Percentiles rank a stretch among this genome's conserved stretches.
Evolutionary conservation across 2,329 filamentous ascomycete species (phyloP).

Genomic region (Blastomyces parvus): DNA sequence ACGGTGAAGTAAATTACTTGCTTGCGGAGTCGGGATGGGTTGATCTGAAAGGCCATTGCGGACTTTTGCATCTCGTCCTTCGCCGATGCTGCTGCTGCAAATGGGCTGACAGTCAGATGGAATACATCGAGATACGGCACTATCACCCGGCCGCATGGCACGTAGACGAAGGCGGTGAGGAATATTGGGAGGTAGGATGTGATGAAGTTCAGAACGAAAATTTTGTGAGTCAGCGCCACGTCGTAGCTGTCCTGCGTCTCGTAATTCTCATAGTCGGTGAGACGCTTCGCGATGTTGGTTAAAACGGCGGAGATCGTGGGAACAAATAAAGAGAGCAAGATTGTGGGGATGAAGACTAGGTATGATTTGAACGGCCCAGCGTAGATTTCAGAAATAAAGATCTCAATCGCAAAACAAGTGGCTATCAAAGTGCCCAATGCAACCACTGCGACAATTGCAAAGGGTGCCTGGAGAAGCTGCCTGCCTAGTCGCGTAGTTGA

Average conservation of each 20-base stretch:
- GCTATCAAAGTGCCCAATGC: slow-evolving; percentile 75
- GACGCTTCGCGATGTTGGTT: slow-evolving; percentile 61
- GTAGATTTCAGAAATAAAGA: slow-evolving; percentile 93
- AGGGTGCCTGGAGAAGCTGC: slow-evolving; percentile 74
- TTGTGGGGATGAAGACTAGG: slow-evolving; percentile 75
- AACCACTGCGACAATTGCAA: slow-evolving; percentile 62
- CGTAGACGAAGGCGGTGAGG: slow-evolving; percentile 86
- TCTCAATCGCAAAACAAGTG: slow-evolving; percentile 81
- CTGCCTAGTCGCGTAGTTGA: slow-evolving; percentile 63
- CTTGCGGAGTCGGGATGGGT: slow-evolving; percentile 77
- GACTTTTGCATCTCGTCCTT: slow-evolving; percentile 23
- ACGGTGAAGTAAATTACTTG: slow-evolving; percentile 66
- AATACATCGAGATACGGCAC: slow-evolving; percentile 82
- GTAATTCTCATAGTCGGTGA: slow-evolving; percentile 87
- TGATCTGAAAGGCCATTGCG: slow-evolving; percentile 60
- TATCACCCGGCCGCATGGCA: slow-evolving; percentile 76
- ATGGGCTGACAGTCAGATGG: slow-evolving; percentile 60
- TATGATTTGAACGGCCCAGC: slow-evolving; percentile 77
- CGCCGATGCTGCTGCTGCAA: slow-evolving; percentile 35
- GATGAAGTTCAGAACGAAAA: slow-evolving; percentile 94
- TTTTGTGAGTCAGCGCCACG: slow-evolving; percentile 77
- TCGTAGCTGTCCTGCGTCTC: slow-evolving; percentile 77
- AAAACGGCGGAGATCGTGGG: slow-evolving; percentile 69
- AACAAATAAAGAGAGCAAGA: slow-evolving; percentile 71
- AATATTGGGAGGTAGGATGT: slow-evolving; percentile 90